A percentile compares a stretch with the other conserved stretches of the same genome.
Conservation (phyloP, 2,329 filamentous ascomycete genomes). For the Alternaria ventricosa region DNA sequence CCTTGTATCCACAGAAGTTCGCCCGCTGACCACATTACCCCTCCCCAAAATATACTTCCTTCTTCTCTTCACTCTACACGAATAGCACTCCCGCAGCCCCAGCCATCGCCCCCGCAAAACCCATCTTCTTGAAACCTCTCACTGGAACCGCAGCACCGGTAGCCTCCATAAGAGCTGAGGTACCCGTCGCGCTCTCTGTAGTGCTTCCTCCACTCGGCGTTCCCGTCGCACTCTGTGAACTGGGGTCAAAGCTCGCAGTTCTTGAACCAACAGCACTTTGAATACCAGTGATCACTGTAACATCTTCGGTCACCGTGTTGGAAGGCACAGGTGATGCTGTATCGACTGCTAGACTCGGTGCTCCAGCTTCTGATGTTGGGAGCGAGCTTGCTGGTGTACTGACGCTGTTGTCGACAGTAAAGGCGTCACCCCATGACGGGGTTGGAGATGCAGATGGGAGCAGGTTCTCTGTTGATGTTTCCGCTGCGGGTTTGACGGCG, state of each 20-base stretch:
- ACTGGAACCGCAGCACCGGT: constrained; percentile 1
- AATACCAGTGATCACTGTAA: constrained; percentile 1
- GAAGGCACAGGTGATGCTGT: neutral
- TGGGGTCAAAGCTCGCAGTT: neutral
- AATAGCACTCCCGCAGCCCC: constrained; percentile 28
- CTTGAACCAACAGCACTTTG: constrained; percentile 3
- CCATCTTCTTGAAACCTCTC: constrained; percentile 16
- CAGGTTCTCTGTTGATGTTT: constrained; percentile 12
- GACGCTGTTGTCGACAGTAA: constrained; percentile 3
- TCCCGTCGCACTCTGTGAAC: neutral
- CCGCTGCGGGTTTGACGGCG: constrained; percentile 19
- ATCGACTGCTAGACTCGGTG: constrained; percentile 1
- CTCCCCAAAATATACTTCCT: neutral
- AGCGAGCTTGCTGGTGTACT: constrained; percentile 1
- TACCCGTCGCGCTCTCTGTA: constrained; percentile 1
- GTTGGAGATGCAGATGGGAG: neutral
- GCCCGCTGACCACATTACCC: neutral
- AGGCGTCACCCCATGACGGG: constrained; percentile 12
- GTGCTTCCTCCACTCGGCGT: neutral
- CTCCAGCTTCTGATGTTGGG: neutral
- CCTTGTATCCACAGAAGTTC: too few relatives aligned
- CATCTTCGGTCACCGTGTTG: neutral
- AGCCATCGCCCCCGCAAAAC: constrained; percentile 20
- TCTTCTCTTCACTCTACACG: constrained; percentile 1
- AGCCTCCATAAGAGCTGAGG: neutral